Evolutionary conservation across 2,329 filamentous ascomycete species (phyloP).

Genomic region (Penicillium sp.): DNA sequence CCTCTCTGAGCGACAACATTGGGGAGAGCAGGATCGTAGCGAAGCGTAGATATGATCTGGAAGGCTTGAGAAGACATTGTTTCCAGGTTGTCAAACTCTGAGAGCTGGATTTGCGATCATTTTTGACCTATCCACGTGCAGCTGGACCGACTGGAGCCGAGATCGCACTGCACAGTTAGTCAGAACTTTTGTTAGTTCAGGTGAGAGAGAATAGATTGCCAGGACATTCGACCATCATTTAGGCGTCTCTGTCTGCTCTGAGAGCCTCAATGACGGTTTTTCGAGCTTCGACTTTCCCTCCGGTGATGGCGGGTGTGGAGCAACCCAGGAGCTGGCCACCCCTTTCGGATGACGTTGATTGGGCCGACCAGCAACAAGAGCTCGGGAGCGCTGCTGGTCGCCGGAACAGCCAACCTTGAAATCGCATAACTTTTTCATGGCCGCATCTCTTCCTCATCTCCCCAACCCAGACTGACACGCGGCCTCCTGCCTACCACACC

Average conservation of each 20-base stretch:
- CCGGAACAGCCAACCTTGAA: constrained; percentile 22
- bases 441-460: constrained; percentile 37
- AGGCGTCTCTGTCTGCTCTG: not conserved
- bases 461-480: constrained; percentile 24
- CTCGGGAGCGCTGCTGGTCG: constrained; percentile 27
- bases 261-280: constrained; percentile 6
- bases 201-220: not conserved
- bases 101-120: constrained; percentile 11
- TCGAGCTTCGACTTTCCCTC: constrained; percentile 5
- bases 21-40: constrained; percentile 68
- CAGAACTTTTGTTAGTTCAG: not conserved
- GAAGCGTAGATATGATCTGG: constrained; percentile 71
- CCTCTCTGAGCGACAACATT: constrained; percentile 32
- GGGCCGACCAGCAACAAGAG: constrained; percentile 31
- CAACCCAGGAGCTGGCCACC: constrained; percentile 24
- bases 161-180: constrained; percentile 9
- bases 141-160: constrained; percentile 9
- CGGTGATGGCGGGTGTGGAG: constrained; percentile 20
- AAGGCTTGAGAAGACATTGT: constrained; percentile 50
- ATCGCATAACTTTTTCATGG: constrained; percentile 44
- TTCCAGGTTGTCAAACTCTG: constrained; percentile 14
- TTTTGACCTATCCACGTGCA: constrained; percentile 14
- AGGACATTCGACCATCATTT: not conserved
- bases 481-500: constrained; percentile 24
- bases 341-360: constrained; percentile 34